phyloP scores from a whole-genome alignment of 176 grass and related monocot genomes.

The Oryza glaberrima region DNA sequence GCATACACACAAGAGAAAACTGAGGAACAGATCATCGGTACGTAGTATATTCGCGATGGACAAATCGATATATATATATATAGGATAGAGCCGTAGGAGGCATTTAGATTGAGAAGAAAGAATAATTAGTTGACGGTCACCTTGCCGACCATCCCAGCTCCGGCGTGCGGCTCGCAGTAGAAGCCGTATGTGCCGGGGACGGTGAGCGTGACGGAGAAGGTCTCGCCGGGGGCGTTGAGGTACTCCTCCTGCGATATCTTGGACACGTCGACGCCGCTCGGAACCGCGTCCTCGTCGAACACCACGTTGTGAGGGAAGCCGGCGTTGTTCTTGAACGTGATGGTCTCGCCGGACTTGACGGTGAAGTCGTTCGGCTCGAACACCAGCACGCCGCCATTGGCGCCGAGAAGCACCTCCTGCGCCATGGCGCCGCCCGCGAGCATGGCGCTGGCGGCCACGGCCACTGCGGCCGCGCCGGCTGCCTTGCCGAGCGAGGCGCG shows the following conservation, averaged over 20 bases:
- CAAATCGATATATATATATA: too few species aligned
- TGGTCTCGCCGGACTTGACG: conserved; percentile 74
- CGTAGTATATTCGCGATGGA: too few species aligned
- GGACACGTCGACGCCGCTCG: conserved; percentile 58
- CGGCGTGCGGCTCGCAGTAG: conserved; percentile 93
- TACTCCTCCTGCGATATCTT: conserved; percentile 82
- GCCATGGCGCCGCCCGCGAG: conserved; percentile 70
- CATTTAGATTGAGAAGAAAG: too few species aligned
- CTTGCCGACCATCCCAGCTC: conserved; percentile 85
- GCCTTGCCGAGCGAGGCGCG: conserved; percentile 69
- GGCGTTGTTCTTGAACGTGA: conserved; percentile 97
- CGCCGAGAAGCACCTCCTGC: conserved; percentile 70
- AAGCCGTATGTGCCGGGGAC: conserved; percentile 84
- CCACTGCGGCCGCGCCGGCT: conserved; percentile 50
- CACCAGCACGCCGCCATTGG: conserved; percentile 56
- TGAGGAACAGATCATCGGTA: too few species aligned
- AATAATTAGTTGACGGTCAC: conserved; percentile 77
- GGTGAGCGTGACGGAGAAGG: conserved; percentile 72
- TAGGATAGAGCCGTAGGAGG: too few species aligned
- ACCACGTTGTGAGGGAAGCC: conserved; percentile 92
- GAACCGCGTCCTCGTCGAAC: conserved; percentile 92
- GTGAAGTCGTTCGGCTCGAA: conserved; percentile 77
- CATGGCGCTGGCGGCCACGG: conserved; percentile 65
- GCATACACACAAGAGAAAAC: too few species aligned
- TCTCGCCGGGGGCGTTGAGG: conserved; percentile 70